Percentiles rank a stretch among this genome's conserved stretches.
These are phyloP conservation scores for Cytospora piceae DNA, from an alignment of 2,329 filamentous ascomycete genomes.

Conservation along the genomic window DNA sequence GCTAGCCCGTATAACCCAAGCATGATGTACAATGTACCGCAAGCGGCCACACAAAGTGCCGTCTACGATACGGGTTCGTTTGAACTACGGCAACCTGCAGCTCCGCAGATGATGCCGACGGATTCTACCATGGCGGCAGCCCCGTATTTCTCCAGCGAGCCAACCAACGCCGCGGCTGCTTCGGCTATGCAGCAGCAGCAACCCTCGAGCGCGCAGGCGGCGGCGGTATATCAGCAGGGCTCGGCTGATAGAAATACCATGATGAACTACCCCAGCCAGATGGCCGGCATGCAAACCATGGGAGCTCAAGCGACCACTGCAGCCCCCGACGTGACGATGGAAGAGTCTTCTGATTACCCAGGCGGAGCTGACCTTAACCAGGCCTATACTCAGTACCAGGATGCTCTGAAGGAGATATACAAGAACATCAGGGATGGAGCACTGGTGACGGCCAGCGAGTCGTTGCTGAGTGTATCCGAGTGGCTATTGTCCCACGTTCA, in stretches of 20 bases:
- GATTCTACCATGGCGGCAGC: slow-evolving; percentile 62
- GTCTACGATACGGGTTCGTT: slow-evolving; percentile 81
- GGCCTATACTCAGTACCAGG: slow-evolving; percentile 69
- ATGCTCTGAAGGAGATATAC: slow-evolving; percentile 68
- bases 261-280: slow-evolving; percentile 56
- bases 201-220: slow-evolving; percentile 52
- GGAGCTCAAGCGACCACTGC: slow-evolving; percentile 44
- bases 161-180: slow-evolving; percentile 63
- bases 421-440: slow-evolving; percentile 65
- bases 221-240: slow-evolving; percentile 69
- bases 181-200: slow-evolving; percentile 55
- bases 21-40: slow-evolving; percentile 80
- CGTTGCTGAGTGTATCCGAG: slow-evolving; percentile 55
- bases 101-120: slow-evolving; percentile 72
- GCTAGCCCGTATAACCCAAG: slow-evolving; percentile 62
- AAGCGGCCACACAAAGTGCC: slow-evolving; percentile 62
- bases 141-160: slow-evolving; percentile 75
- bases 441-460: slow-evolving; percentile 55
- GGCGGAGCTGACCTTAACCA: slow-evolving; percentile 64
- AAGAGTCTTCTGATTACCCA: slow-evolving; percentile 59
- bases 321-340: slow-evolving; percentile 52
- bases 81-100: slow-evolving; percentile 74
- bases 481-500: slow-evolving; percentile 61
- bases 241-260: slow-evolving; percentile 56
- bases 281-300: slow-evolving; percentile 53